Base-by-base conservation (phyloP, 2,329 filamentous ascomycete genomes). In the Colletotrichum horii region DNA sequence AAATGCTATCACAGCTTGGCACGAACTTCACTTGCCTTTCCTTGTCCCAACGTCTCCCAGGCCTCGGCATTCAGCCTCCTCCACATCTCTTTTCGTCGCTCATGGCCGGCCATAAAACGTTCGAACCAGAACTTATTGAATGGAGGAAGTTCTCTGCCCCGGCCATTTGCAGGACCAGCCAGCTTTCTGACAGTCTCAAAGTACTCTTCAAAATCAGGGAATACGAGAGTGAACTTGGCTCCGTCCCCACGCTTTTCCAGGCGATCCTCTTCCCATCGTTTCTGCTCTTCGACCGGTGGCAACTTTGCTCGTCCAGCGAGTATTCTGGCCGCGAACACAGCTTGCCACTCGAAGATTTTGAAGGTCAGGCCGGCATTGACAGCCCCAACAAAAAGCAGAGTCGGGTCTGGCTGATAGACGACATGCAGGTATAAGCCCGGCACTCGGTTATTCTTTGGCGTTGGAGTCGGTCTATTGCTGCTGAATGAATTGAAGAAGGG, bases 311-410 rank as follows among this genome's bases (percentile, higher is more conserved):
- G 85, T 0, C 90, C 90, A 0, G 92, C 88, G 0, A 93, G 85
- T 2, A 92, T 81, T 0, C 91, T 85, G 1, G 92, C 91, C 0
- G 89, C 90, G 2, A 91, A 86, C 0, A 93, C 91, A 5, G 91
- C 91, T 79, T 94, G 92, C 90, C 91, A 93, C 82, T 94, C 92
- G 70, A 93, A 93, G 32, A 93, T 88, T 79, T 92, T 93, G 84
- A 94, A 94, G 0, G 92, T 94, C 24, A 94, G 82, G 0, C 90
- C 90, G 0, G 89, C 89, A 3, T 84, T 84, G 0, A 89, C 90
- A 5, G 91, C 91, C 22, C 91, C 91, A 3, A 93, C 85, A 78
- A 93, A 93, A 4, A 89, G 82, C 6, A 93, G 82, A 0, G 86
- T 89, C 0, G 90, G 88, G 75, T 93, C 91, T 19, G 86, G 78